Conservation (phyloP, 2,329 filamentous ascomycete genomes). For the Clarireedia monteithiana region DNA sequence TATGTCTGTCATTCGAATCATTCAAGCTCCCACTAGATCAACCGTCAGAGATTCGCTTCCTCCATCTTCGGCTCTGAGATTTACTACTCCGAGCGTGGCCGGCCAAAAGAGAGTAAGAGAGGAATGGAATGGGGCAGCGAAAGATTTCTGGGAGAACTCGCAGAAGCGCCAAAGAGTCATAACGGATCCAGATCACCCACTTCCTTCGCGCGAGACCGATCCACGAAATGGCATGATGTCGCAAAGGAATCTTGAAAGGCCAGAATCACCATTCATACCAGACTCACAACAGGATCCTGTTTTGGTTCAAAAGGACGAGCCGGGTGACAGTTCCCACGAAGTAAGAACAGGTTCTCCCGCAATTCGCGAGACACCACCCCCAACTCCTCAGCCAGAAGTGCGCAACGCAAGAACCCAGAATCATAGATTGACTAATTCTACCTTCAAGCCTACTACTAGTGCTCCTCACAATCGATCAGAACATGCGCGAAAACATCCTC, state of each 20-base stretch:
- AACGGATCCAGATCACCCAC: conserved; percentile 24
- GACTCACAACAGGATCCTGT: conserved; percentile 22
- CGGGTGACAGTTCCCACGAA: conserved; percentile 11
- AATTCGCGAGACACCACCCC: conserved; percentile 17
- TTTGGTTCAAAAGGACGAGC: conserved; percentile 6
- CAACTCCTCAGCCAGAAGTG: conserved; percentile 14
- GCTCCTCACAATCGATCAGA: conserved; percentile 6
- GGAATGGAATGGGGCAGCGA: conserved; percentile 10
- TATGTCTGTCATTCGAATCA: conserved; percentile 22
- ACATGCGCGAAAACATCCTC: neutral
- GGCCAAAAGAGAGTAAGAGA: conserved; percentile 22
- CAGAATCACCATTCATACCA: conserved; percentile 15
- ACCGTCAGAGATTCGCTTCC: conserved; percentile 26
- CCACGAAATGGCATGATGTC: neutral
- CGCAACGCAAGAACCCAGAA: conserved; percentile 1
- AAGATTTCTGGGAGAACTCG: conserved; percentile 12
- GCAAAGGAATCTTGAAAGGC: conserved; percentile 3
- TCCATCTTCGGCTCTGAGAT: conserved; percentile 28
- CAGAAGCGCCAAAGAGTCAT: conserved; percentile 25
- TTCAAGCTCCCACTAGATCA: conserved; percentile 22
- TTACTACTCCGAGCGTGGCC: conserved; percentile 12
- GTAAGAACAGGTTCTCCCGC: conserved; percentile 19
- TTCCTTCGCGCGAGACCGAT: conserved; percentile 25
- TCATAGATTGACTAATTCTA: conserved; percentile 16
- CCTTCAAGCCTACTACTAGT: conserved; percentile 13